Evolutionary conservation across 768 basidiomycete genomes (phyloP).

Genomic region (Trametes maxima): DNA sequence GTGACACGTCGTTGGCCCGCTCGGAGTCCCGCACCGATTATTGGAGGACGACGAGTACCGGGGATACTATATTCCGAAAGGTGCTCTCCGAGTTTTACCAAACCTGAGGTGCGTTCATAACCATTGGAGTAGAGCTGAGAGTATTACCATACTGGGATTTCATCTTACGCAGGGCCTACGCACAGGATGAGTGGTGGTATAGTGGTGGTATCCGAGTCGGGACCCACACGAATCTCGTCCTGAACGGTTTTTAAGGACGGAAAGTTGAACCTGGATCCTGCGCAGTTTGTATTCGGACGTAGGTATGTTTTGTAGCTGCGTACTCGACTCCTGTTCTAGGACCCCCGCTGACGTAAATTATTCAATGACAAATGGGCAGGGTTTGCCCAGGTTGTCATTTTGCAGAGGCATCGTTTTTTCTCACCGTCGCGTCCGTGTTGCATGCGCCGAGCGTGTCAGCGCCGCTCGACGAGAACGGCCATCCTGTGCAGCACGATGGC

Average conservation of each 20-base stretch:
- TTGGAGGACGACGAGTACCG: constrained; percentile 32
- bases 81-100: constrained; percentile 25
- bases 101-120: constrained; percentile 24
- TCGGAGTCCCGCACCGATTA: constrained; percentile 17
- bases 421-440: neutral
- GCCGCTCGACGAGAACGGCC: neutral
- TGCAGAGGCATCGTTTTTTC: neutral
- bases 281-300: neutral
- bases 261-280: constrained; percentile 16
- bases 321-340: too few relatives aligned
- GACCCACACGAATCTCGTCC: constrained; percentile 41
- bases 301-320: neutral
- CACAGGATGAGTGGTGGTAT: constrained; percentile 40
- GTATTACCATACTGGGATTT: too few relatives aligned
- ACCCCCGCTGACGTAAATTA: too few relatives aligned
- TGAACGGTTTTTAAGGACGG: constrained; percentile 35
- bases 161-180: constrained; percentile 35
- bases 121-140: too few relatives aligned
- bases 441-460: neutral
- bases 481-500: neutral
- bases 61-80: constrained; percentile 33
- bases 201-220: too few relatives aligned
- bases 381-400: neutral
- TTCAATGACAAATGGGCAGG: neutral
- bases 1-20: constrained; percentile 23